These are phyloP conservation scores for Penicillium pulvis DNA, from an alignment of 495 filamentous ascomycete genomes.

Conservation along the genomic window DNA sequence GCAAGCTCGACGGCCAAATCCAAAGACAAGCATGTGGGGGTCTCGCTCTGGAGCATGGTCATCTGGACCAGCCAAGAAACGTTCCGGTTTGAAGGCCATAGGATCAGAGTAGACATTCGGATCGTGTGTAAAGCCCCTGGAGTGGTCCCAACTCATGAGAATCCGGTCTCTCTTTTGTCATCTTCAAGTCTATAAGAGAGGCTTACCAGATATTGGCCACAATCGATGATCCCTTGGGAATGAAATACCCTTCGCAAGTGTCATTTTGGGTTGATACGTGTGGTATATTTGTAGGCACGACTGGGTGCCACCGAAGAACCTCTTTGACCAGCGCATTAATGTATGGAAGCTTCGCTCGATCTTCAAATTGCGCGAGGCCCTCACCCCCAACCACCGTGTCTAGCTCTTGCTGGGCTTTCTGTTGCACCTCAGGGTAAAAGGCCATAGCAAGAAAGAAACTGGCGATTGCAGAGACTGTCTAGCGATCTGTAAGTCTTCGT, in stretches of 20 bases:
- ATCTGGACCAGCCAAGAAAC: conserved; percentile 14
- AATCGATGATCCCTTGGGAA: conserved; percentile 52
- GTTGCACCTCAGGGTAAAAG: conserved; percentile 51
- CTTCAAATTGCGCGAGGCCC: conserved; percentile 26
- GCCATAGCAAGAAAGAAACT: conserved; percentile 52
- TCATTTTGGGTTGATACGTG: conserved; percentile 59
- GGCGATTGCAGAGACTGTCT: conserved; percentile 34
- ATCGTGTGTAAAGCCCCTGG: conserved; percentile 35
- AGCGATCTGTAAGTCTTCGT: background rate
- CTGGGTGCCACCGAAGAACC: conserved; percentile 46
- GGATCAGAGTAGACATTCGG: conserved; percentile 32
- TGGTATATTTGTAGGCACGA: conserved; percentile 50
- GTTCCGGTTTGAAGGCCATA: conserved; percentile 2
- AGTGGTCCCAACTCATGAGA: background rate
- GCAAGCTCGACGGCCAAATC: conserved; percentile 61
- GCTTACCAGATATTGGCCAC: conserved; percentile 52
- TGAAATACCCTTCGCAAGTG: conserved; percentile 50
- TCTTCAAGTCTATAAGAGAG: conserved; percentile 15
- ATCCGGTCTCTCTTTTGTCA: background rate
- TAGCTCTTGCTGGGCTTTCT: conserved; percentile 59
- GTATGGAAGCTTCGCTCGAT: conserved; percentile 42
- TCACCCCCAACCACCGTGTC: conserved; percentile 49
- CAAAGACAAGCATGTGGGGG: conserved; percentile 47
- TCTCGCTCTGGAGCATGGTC: conserved; percentile 18
- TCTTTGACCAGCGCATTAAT: conserved; percentile 47